Conservation (phyloP, 148 eudicot genomes). For the Camellia sinensis region DNA sequence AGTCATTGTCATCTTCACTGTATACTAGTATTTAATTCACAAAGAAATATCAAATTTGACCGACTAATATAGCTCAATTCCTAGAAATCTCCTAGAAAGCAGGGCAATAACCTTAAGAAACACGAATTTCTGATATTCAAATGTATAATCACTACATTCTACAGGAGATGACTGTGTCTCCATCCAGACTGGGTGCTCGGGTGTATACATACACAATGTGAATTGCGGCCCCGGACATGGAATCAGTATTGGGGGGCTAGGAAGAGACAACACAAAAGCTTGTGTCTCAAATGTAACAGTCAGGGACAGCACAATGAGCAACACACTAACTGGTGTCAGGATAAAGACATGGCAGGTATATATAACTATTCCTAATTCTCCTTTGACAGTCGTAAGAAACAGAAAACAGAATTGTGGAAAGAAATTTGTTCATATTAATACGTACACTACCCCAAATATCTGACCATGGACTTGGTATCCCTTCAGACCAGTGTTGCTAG, state of each 20-base stretch:
- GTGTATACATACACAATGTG: conserved; percentile 26
- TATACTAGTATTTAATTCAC: too few species aligned
- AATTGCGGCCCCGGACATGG: conserved; percentile 43
- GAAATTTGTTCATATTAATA: neutral
- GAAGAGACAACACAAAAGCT: conserved; percentile 31
- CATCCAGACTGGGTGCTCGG: conserved; percentile 37
- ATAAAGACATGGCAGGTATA: conserved; percentile 47
- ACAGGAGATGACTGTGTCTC: conserved; percentile 43
- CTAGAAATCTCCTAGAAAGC: neutral
- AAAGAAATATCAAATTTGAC: neutral
- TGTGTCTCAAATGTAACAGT: conserved; percentile 37
- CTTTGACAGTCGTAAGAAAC: neutral
- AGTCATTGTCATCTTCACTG: neutral
- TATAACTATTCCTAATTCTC: neutral
- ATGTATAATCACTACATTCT: neutral
- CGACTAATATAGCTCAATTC: neutral
- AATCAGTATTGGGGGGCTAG: conserved; percentile 38
- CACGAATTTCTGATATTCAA: neutral
- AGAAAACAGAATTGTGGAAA: neutral
- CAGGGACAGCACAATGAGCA: conserved; percentile 21
- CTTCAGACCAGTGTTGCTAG: neutral
- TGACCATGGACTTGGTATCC: neutral
- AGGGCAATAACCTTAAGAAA: neutral
- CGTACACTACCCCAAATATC: neutral
- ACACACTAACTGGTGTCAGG: conserved; percentile 35